Base-by-base conservation (phyloP, 2,329 filamentous ascomycete genomes). In the Alternaria alternata region DNA sequence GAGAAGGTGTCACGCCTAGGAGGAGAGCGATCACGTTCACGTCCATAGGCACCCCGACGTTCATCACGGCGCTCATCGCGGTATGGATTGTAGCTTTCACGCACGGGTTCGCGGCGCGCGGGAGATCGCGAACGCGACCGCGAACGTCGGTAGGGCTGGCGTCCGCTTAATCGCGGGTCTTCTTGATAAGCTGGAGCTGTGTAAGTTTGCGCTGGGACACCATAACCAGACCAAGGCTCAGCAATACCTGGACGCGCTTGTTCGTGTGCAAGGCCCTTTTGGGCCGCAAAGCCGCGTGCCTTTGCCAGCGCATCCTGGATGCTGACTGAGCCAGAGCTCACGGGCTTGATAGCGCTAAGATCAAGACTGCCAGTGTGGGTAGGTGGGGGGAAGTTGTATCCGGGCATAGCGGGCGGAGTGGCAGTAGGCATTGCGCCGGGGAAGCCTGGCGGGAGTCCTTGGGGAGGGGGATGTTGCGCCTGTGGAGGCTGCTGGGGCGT, bases 271-370 rank as follows among this genome's bases (percentile, higher is more conserved):
- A 93, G 83, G 62, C 91, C 92, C 74, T 92, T 91, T 76, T 94
- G 90, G 30, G 91, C 88, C 41, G 93, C 92, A 77, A 91, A 92
- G 42, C 89, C 91, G 76, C 91, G 91, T 47, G 92, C 93, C 76
- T 93, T 92, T 39, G 93, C 91, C 70, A 96, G 89, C 49, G 92
- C 91, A 77, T 96, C 92, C 59, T 90, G 87, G 65, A 96, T 89
- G 78, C 89, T 94, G 69, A 96, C 89, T 20, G 90, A 92, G 59
- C 93, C 93, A 30, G 91, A 91, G 75, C 86, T 92, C 56, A 90
- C 86, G 5, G 93, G 92, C 71, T 91, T 91, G 74, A 95, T 92
- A 56, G 87, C 85, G 79, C 90, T 94, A 53, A 96, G 80, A 74
- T 96, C 92, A 64, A 96, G 83, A 69, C 87, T 93, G 51, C 92